Conservation (phyloP, 129 eudicot genomes). For the Scalesia atractyloides region DNA sequence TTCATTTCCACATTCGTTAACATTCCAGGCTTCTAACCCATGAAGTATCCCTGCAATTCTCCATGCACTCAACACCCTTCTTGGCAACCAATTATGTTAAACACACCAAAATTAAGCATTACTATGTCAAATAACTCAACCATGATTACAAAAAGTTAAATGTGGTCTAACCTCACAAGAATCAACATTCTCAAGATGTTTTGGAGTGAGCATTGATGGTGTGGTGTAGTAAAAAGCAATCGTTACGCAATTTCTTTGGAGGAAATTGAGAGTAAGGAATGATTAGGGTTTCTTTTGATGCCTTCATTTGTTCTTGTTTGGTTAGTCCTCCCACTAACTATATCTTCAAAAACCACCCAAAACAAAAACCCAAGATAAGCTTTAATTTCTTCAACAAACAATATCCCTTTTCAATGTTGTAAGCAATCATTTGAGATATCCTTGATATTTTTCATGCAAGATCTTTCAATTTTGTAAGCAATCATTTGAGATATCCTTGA, state of each 20-base stretch:
- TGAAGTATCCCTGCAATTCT: constrained; percentile 72
- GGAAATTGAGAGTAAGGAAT: constrained; percentile 83
- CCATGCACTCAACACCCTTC: constrained; percentile 75
- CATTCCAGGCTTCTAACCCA: constrained; percentile 71
- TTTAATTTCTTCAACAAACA: neutral
- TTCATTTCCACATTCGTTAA: constrained; percentile 54
- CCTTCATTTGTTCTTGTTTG: constrained; percentile 63
- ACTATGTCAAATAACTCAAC: neutral
- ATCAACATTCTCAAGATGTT: constrained; percentile 62
- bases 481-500: neutral
- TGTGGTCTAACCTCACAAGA: constrained; percentile 76
- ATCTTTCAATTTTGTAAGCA: neutral
- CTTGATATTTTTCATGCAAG: neutral
- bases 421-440: neutral
- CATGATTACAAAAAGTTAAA: neutral
- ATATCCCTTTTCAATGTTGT: neutral
- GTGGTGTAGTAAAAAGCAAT: constrained; percentile 66
- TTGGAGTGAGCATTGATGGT: constrained; percentile 80
- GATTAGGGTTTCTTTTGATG: constrained; percentile 67
- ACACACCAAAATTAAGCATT: neutral
- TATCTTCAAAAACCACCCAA: constrained; percentile 36
- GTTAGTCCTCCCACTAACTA: constrained; percentile 85
- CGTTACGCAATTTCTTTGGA: no score
- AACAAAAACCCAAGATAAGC: neutral
- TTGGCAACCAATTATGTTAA: constrained; percentile 70